Conservation (phyloP, 1,284 basidiomycete genomes). For the Cryptococcus maquisensis region DNA sequence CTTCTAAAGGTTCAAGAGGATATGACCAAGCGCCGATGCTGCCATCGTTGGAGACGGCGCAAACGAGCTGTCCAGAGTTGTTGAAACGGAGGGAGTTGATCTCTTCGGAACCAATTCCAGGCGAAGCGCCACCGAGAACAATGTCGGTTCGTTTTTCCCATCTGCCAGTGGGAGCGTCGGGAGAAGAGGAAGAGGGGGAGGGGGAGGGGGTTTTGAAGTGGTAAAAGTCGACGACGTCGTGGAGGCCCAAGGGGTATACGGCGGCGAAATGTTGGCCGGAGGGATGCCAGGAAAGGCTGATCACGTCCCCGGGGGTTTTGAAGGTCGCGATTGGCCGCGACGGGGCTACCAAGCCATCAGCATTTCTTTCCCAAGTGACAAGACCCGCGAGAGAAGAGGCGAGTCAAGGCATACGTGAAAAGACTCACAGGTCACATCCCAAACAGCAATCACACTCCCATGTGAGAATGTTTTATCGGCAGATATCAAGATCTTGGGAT, state of each 20-base stretch:
- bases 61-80: constrained; percentile 32
- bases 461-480: constrained; percentile 30
- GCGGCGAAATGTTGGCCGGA: constrained; percentile 38
- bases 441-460: constrained; percentile 30
- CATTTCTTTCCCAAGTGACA: neutral
- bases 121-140: constrained; percentile 24
- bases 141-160: constrained; percentile 39
- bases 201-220: neutral
- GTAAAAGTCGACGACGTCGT: constrained; percentile 42
- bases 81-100: constrained; percentile 40
- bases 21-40: constrained; percentile 39
- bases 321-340: constrained; percentile 24
- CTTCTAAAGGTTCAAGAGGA: constrained; percentile 15
- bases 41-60: constrained; percentile 42
- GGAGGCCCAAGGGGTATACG: constrained; percentile 23
- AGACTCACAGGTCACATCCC: constrained; percentile 33
- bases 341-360: constrained; percentile 13
- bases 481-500: constrained; percentile 33
- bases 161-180: constrained; percentile 14
- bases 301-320: constrained; percentile 34
- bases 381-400: neutral
- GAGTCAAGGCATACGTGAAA: neutral
- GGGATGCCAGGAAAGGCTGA: constrained; percentile 42
- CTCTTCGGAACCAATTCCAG: constrained; percentile 38
- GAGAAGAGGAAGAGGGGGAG: neutral